Base-by-base conservation (phyloP, 2,329 filamentous ascomycete species). In the Ceratocystis lukuohia region DNA sequence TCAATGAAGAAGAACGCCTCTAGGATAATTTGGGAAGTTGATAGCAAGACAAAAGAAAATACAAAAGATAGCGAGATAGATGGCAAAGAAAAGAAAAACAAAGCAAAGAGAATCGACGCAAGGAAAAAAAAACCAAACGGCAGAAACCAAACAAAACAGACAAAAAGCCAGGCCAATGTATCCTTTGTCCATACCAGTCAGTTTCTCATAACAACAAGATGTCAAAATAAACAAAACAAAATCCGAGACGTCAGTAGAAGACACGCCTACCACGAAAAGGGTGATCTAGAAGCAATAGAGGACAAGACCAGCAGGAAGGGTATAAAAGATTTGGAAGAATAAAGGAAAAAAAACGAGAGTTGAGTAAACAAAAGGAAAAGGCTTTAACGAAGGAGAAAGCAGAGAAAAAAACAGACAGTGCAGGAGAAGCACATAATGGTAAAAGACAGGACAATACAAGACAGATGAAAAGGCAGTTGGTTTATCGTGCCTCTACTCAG, bases 161-260 rank as follows among this genome's bases (percentile, higher is more conserved):
- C 15, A 53, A 66, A 56, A 62, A 56, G 44, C 28, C 37, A 7
- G 33, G 62, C 50, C 37, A 61, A 50, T 63, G 61, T 63, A 50
- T 63, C 61, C 46, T 63, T 30, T 48, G 61, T 50, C 61, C 61
- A 50, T 63, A 63, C 61, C 30, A 41, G 37, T 45, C 44, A 63
- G 61, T 63, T 41, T 63, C 41, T 48, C 61, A 50, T 57, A 57
- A 57, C 53, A 57, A 57, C 22, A 63, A 63, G 25, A 63, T 48
- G 44, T 25, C 61, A 46, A 33, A 63, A 46, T 62, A 63, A 45
- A 50, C 22, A 28, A 30, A 50, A 48, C 41, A 63, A 33, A 45
- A 61, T 61, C 59, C n/a, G 59, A 37, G 28, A 41, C 17, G 59
- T 61, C 22, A 30, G 44, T 30, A 63, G 28, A 63, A 33, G 25